Evolutionary conservation across 306 rosid species (phyloP), one percentile per base, ranked within the genome.

Genomic region (Vigna nakashimae): DNA sequence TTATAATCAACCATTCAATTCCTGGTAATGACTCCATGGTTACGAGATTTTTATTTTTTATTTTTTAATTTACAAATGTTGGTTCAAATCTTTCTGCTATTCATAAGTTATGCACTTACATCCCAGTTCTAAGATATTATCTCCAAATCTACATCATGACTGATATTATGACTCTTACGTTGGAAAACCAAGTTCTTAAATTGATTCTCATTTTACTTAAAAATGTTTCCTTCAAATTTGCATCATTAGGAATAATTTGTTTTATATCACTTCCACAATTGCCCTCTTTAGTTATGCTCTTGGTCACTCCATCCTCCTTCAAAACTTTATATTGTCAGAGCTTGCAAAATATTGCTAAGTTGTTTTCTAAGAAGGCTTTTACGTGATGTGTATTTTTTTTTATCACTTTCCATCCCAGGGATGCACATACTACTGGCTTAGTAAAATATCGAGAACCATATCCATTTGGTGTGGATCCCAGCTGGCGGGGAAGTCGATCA

Each of bases 401-500:
- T 15, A 50, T 80, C 65, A 42, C 40, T 80, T 48, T 80, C 32
- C 79, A 78, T 60, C 22, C 72, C 91, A 92, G 98, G 78, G 94
- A 93, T 78, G 96, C 94, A 34, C 49, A 63, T 73, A 85, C 88
- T 75, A 69, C 60, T 79, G 98, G 98, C 79, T 86, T 93, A 85
- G 78, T 89, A 69, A 93, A 93, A 86, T 82, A 68, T 87, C 82
- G 73, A 65, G 91, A 85, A 79, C 79, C 96, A n/a, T 93, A 93
- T 84, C 91, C 98, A 63, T 89, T 93, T 85, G 98, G 98, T 65
- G 98, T 93, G 75, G 98, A 93, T 82, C 98, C 98, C 57, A 91
- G 98, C 71, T 93, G 98, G 98, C 93, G 94, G 16, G 98, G 98
- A 88, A 93, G 98, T 77, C 96, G 98, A 71, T 30, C 98, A 22